These are phyloP conservation scores for Hyphopichia khmerensis DNA, from an alignment of 1,139 yeast genomes.

Conservation along the genomic window DNA sequence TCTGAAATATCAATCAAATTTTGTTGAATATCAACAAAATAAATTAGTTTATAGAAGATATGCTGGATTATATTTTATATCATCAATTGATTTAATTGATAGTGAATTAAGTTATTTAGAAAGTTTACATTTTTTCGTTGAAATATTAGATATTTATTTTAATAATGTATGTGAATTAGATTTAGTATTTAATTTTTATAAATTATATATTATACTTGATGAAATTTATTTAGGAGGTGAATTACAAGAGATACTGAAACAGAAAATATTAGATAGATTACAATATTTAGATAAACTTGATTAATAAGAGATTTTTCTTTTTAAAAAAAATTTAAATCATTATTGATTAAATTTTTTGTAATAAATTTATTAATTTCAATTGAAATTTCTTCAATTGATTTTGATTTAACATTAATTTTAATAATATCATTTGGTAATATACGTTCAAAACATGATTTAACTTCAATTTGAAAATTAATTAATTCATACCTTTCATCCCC, in stretches of 20 bases:
- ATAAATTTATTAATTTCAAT: constrained; percentile 11
- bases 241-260: constrained; percentile 69
- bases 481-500: constrained; percentile 92
- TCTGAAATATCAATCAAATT: constrained; percentile 77
- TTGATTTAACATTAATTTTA: constrained; percentile 58
- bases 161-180: constrained; percentile 94
- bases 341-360: constrained; percentile 9
- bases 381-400: constrained; percentile 56
- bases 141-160: constrained; percentile 81
- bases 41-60: constrained; percentile 85
- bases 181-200: constrained; percentile 77
- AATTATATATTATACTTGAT: constrained; percentile 67
- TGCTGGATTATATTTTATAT: constrained; percentile 86
- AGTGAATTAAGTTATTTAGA: constrained; percentile 82
- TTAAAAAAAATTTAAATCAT: constrained; percentile 16
- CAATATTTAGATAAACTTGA: constrained; percentile 47
- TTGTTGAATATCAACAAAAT: constrained; percentile 69
- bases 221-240: constrained; percentile 81
- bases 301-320: too few relatives aligned
- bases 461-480: constrained; percentile 67
- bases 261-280: constrained; percentile 53
- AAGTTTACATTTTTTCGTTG: constrained; percentile 84
- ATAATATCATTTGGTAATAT: constrained; percentile 39
- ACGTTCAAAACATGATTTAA: constrained; percentile 55
- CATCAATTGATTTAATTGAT: constrained; percentile 73